A percentile compares a stretch with the other conserved stretches of the same genome.
These are phyloP conservation scores for Cyclotella choctawhatcheeana DNA, from an alignment of 108 stramenopile species.

Conservation along the genomic window DNA sequence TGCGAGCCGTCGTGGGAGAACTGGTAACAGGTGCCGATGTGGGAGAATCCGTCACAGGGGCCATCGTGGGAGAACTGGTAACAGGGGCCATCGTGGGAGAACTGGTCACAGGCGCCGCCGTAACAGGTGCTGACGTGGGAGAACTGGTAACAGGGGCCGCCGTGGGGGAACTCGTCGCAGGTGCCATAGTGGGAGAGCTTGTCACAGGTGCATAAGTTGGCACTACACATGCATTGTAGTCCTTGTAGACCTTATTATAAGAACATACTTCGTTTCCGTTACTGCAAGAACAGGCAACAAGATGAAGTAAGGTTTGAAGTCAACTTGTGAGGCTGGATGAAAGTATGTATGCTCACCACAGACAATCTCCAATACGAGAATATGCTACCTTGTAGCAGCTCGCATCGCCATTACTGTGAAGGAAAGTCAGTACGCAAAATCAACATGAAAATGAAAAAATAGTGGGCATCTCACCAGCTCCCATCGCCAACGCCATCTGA, in stretches of 20 bases:
- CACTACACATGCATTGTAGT: not conserved
- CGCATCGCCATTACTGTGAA: not conserved
- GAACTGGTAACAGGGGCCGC: not conserved
- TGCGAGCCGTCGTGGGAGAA: too few relatives aligned
- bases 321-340: not conserved
- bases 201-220: not conserved
- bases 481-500: not conserved
- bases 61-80: not conserved
- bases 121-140: not conserved
- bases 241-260: not conserved
- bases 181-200: not conserved
- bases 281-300: too few relatives aligned
- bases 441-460: not conserved
- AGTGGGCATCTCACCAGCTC: not conserved
- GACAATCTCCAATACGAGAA: slow-evolving; percentile 3
- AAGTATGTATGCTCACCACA: slow-evolving; percentile 3
- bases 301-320: not conserved
- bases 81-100: not conserved
- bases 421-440: not conserved
- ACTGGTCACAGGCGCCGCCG: not conserved
- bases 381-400: not conserved
- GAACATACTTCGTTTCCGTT: not conserved
- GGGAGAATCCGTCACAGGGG: too few relatives aligned
- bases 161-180: not conserved
- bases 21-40: too few relatives aligned